Evolutionary conservation across 495 filamentous ascomycete genomes (phyloP).

Genomic region (Penicillium silybi): DNA sequence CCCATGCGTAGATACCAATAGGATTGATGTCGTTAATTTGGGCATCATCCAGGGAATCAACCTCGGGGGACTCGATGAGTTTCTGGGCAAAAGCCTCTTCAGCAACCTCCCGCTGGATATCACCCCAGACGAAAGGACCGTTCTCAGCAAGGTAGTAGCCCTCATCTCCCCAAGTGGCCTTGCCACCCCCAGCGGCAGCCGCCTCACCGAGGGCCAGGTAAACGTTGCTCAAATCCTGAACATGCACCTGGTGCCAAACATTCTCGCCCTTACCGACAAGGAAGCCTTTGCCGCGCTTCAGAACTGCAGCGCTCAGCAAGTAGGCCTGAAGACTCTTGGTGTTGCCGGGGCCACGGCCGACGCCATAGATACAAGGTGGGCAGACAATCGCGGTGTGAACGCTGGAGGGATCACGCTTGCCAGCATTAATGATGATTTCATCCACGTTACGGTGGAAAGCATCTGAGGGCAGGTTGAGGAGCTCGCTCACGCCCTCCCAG

Average conservation of each 20-base stretch:
- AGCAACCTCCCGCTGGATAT: slow-evolving; percentile 58
- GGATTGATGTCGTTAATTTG: slow-evolving; percentile 30
- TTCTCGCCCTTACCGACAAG: slow-evolving; percentile 61
- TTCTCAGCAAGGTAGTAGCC: slow-evolving; percentile 76
- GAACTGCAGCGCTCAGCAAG: slow-evolving; percentile 47
- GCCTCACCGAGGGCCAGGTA: slow-evolving; percentile 65
- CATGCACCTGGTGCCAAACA: slow-evolving; percentile 70
- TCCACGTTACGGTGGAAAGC: slow-evolving; percentile 61
- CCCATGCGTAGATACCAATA: slow-evolving; percentile 46
- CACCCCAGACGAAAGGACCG: slow-evolving; percentile 67
- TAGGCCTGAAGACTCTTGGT: slow-evolving; percentile 63
- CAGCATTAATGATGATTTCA: slow-evolving; percentile 51
- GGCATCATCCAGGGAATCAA: slow-evolving; percentile 33
- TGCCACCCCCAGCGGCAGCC: slow-evolving; percentile 51
- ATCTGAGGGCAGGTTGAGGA: slow-evolving; percentile 52
- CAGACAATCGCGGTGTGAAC: slow-evolving; percentile 70
- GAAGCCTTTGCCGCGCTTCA: slow-evolving; percentile 61
- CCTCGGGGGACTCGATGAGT: slow-evolving; percentile 54
- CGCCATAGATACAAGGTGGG: slow-evolving; percentile 76
- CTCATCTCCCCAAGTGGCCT: slow-evolving; percentile 67
- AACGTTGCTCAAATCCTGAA: slow-evolving; percentile 65
- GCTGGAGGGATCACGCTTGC: slow-evolving; percentile 35
- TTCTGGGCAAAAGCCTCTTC: slow-evolving; percentile 59
- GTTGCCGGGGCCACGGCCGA: slow-evolving; percentile 68
- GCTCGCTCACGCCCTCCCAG: slow-evolving; percentile 52